Percentiles rank a stretch among this genome's conserved stretches.
These are phyloP conservation scores for Colletotrichum chlorophyti DNA, from an alignment of 2,329 filamentous ascomycete genomes.

Conservation along the genomic window DNA sequence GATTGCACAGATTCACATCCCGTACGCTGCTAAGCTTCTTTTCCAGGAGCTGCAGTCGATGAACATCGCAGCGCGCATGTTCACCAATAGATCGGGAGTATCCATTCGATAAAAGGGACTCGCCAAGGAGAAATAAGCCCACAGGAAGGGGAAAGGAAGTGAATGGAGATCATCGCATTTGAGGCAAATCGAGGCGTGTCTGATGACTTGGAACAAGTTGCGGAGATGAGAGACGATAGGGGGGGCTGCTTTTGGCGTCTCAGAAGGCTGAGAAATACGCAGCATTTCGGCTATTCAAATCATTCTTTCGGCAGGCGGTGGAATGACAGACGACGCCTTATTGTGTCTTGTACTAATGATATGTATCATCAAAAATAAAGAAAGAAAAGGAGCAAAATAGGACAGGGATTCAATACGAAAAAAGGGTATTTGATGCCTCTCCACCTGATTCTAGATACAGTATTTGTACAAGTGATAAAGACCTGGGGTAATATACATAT, in stretches of 20 bases:
- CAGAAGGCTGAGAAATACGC: constrained; percentile 2
- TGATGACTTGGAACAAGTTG: no score
- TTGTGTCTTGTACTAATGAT: constrained; percentile 15
- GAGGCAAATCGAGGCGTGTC: no score
- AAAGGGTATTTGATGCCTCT: neutral
- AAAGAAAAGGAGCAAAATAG: neutral
- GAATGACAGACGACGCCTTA: constrained; percentile 5
- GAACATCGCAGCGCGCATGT: constrained; percentile 99
- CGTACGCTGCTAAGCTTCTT: constrained; percentile 95
- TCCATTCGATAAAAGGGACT: constrained; percentile 63
- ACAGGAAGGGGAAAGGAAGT: neutral
- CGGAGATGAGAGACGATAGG: no score
- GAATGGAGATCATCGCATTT: no score
- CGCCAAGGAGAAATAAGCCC: neutral
- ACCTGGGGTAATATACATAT: no score
- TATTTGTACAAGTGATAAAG: neutral
- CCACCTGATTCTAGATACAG: neutral
- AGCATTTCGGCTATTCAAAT: neutral
- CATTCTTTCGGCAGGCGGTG: neutral
- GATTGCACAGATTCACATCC: constrained; percentile 97
- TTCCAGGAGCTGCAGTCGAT: constrained; percentile 98
- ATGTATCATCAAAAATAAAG: constrained; percentile 13
- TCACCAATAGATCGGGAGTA: constrained; percentile 82
- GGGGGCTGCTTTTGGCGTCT: constrained; percentile 17
- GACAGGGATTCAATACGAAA: neutral